Conservation (phyloP, 2,329 filamentous ascomycete genomes). For the Cordyceps tenuipes region DNA sequence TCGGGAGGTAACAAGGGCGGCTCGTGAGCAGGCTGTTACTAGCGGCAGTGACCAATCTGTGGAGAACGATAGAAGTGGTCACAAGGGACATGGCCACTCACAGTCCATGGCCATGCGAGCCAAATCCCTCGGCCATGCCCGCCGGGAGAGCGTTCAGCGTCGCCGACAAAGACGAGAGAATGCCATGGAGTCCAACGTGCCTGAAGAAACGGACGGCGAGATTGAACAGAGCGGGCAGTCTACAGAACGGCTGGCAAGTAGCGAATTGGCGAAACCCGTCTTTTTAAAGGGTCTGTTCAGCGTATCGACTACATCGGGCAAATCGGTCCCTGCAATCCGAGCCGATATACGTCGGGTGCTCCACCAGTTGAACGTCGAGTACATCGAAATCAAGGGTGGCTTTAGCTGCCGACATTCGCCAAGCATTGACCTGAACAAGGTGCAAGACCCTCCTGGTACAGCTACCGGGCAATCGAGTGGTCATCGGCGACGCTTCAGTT, state of each 20-base stretch:
- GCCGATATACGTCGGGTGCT: slow-evolving; percentile 86
- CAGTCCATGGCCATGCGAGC: slow-evolving; percentile 62
- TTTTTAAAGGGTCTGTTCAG: slow-evolving; percentile 96
- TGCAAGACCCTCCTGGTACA: slow-evolving; percentile 55
- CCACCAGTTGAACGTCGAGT: slow-evolving; percentile 81
- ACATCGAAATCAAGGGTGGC: slow-evolving; percentile 83
- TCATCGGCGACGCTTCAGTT: slow-evolving; percentile 74
- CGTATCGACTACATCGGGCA: slow-evolving; percentile 91
- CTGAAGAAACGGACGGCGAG: slow-evolving; percentile 85
- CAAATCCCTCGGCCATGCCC: slow-evolving; percentile 81
- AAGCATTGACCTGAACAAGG: slow-evolving; percentile 77
- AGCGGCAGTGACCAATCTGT: slow-evolving; percentile 74
- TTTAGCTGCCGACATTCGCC: slow-evolving; percentile 84
- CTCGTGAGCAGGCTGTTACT: slow-evolving; percentile 61
- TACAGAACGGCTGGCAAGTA: slow-evolving; percentile 53
- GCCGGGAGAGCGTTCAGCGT: slow-evolving; percentile 86
- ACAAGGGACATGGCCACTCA: slow-evolving; percentile 42
- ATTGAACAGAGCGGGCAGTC: slow-evolving; percentile 54
- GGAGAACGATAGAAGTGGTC: slow-evolving; percentile 43
- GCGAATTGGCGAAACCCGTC: slow-evolving; percentile 84
- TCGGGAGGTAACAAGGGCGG: slow-evolving; percentile 39
- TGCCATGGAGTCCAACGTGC: slow-evolving; percentile 65
- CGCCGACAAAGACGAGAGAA: slow-evolving; percentile 68
- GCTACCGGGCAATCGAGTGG: slow-evolving; percentile 44
- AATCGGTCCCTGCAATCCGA: slow-evolving; percentile 77